Conservation (phyloP, 495 filamentous ascomycete species). For the Lichina pygmaea region DNA sequence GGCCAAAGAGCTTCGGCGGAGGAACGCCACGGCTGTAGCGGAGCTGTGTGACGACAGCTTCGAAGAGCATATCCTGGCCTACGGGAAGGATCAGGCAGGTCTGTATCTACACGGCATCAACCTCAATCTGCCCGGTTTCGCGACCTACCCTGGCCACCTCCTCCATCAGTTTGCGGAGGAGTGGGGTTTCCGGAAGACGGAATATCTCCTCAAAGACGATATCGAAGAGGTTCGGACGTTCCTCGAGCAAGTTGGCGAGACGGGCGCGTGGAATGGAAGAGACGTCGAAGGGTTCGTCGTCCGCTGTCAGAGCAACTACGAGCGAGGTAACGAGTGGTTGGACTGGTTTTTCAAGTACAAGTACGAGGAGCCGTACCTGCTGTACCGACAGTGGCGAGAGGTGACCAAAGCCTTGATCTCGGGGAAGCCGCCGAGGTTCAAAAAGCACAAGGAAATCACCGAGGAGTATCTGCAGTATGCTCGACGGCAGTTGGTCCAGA, state of each 20-base stretch:
- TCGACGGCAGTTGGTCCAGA: slow-evolving; percentile 34
- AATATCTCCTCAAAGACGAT: slow-evolving; percentile 52
- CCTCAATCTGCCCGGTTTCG: slow-evolving; percentile 69
- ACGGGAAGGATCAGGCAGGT: slow-evolving; percentile 57
- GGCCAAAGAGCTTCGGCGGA: slow-evolving; percentile 39
- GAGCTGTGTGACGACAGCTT: slow-evolving; percentile 92
- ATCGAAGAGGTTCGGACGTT: slow-evolving; percentile 46
- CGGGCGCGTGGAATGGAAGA: slow-evolving; percentile 61
- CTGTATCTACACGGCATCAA: slow-evolving; percentile 94
- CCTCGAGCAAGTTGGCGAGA: slow-evolving; percentile 57
- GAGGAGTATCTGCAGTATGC: slow-evolving; percentile 73
- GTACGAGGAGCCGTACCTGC: slow-evolving; percentile 93
- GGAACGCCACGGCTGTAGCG: slow-evolving; percentile 81
- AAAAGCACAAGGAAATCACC: slow-evolving; percentile 74
- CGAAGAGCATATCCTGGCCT: slow-evolving; percentile 89
- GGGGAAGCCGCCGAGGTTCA: slow-evolving; percentile 44
- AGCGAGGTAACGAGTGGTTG: slow-evolving; percentile 21
- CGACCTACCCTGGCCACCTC: slow-evolving; percentile 48
- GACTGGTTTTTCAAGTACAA: slow-evolving; percentile 99
- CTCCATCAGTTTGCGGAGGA: slow-evolving; percentile 74
- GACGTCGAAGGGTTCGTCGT: slow-evolving; percentile 96
- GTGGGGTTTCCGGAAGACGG: slow-evolving; percentile 84
- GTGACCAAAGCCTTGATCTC: slow-evolving; percentile 74
- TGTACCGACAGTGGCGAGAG: slow-evolving; percentile 97
- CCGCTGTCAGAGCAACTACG: slow-evolving; percentile 44